Evolutionary conservation across 805 yeast genomes (phyloP).

Genomic region (Kodamaea lidongshanica): DNA sequence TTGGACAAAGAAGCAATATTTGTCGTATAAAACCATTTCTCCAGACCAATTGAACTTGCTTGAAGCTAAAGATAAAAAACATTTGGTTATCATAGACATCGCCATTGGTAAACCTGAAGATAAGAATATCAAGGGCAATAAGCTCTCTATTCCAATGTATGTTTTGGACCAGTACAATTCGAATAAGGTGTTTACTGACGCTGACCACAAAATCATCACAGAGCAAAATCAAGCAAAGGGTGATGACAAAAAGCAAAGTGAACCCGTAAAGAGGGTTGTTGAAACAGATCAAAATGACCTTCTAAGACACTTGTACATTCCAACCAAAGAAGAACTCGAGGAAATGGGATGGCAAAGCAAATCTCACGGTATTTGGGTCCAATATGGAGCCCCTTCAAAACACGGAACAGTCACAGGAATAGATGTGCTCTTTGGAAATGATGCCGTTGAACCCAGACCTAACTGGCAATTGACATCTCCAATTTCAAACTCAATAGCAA

Average conservation of each 20-base stretch:
- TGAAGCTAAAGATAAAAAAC: slow-evolving; percentile 9
- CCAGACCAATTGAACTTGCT: slow-evolving; percentile 10
- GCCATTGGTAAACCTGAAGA: slow-evolving; percentile 33
- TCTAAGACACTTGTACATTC: slow-evolving; percentile 19
- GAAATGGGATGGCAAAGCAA: slow-evolving; percentile 43
- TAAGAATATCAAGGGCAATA: slow-evolving; percentile 32
- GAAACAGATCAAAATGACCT: slow-evolving; percentile 18
- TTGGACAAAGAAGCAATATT: slow-evolving; percentile 38
- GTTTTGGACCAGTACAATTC: slow-evolving; percentile 26
- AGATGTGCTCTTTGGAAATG: slow-evolving; percentile 66
- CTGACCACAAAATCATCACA: slow-evolving; percentile 15
- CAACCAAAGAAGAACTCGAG: slow-evolving; percentile 30
- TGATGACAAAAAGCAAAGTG: slow-evolving; percentile 7
- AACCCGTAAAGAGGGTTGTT: slow-evolving; percentile 10
- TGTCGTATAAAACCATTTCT: slow-evolving; percentile 24
- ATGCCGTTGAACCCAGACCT: slow-evolving; percentile 71
- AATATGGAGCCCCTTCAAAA: slow-evolving; percentile 37
- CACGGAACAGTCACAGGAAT: slow-evolving; percentile 45
- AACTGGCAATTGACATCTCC: slow-evolving; percentile 48
- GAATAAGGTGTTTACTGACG: slow-evolving; percentile 22
- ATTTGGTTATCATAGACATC: slow-evolving; percentile 32
- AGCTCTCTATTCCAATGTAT: slow-evolving; percentile 22
- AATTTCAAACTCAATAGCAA: slow-evolving; percentile 15
- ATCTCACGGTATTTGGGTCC: slow-evolving; percentile 54
- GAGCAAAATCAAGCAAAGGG: slow-evolving; percentile 8